A percentile compares a stretch with the other conserved stretches of the same genome.
phyloP scores from a whole-genome alignment of 345 rosid genomes.

The Odontarrhena argentea region DNA sequence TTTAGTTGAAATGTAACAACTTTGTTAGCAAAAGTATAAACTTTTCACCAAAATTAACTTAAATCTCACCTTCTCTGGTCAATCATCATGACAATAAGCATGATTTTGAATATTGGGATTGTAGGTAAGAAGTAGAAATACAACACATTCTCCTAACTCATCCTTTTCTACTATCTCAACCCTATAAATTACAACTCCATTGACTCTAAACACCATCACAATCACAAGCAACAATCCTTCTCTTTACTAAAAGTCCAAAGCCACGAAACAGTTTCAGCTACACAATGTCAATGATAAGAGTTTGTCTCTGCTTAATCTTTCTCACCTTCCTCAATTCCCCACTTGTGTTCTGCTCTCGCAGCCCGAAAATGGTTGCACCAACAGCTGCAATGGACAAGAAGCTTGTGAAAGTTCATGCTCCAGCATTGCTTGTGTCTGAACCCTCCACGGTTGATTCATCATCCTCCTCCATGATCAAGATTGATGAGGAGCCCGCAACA shows the following conservation, averaged over 20 bases:
- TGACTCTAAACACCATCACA: constrained; percentile 31
- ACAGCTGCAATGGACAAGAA: constrained; percentile 28
- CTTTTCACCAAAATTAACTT: constrained; percentile 19
- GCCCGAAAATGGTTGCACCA: constrained; percentile 1
- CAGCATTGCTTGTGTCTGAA: constrained; percentile 23
- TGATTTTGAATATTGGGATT: constrained; percentile 3
- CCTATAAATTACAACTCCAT: constrained; percentile 34
- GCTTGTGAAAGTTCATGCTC: constrained; percentile 22
- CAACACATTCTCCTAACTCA: constrained; percentile 11
- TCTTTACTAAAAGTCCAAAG: background rate
- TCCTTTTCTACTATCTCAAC: constrained; percentile 4
- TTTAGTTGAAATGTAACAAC: background rate
- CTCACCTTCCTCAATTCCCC: constrained; percentile 26
- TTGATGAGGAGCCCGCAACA: constrained; percentile 28
- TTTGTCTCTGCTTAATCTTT: constrained; percentile 31
- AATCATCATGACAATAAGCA: constrained; percentile 27
- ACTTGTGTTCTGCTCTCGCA: constrained; percentile 35
- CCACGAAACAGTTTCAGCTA: background rate
- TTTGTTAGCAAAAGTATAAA: background rate
- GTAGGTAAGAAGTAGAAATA: constrained; percentile 41
- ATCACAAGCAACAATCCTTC: background rate
- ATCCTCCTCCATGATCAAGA: constrained; percentile 31
- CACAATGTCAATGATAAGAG: constrained; percentile 36
- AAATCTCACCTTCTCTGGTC: constrained; percentile 13
- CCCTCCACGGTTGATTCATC: constrained; percentile 18